These are phyloP conservation scores for Aspergillus brasiliensis DNA, from an alignment of 2,329 filamentous ascomycete species.

Conservation along the genomic window DNA sequence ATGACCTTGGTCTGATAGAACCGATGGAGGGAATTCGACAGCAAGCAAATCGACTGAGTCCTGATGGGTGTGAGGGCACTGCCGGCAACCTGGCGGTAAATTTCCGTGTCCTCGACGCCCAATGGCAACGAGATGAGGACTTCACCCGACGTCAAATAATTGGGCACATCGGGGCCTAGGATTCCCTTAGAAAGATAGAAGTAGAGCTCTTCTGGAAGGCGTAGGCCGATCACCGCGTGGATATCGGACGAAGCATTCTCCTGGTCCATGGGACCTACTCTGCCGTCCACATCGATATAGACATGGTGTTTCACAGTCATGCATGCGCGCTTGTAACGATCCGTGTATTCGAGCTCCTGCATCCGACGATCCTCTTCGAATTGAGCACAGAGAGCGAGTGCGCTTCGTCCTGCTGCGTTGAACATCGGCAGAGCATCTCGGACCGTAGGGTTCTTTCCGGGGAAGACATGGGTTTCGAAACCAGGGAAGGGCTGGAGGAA, in stretches of 20 bases:
- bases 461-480: conserved; percentile 65
- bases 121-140: conserved; percentile 79
- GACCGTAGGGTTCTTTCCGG: conserved; percentile 61
- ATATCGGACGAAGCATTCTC: conserved; percentile 78
- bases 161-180: conserved; percentile 75
- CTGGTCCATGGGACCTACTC: conserved; percentile 72
- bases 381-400: conserved; percentile 72
- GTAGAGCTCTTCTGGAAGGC: conserved; percentile 85
- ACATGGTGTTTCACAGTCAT: conserved; percentile 88
- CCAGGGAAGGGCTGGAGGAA: conserved; percentile 80
- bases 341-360: conserved; percentile 73
- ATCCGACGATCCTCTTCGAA: conserved; percentile 77
- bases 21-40: conserved; percentile 77
- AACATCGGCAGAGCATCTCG: conserved; percentile 78
- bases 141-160: conserved; percentile 78
- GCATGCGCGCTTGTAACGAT: conserved; percentile 82
- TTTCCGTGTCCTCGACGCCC: conserved; percentile 75
- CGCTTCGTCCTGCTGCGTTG: conserved; percentile 64
- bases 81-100: conserved; percentile 79
- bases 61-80: conserved; percentile 73
- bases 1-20: conserved; percentile 82
- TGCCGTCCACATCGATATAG: conserved; percentile 74
- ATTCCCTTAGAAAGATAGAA: conserved; percentile 85
- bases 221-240: conserved; percentile 86
- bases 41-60: conserved; percentile 73